phyloP scores from a whole-genome alignment of 2,329 filamentous ascomycete species.

The Diaporthe nobilis region DNA sequence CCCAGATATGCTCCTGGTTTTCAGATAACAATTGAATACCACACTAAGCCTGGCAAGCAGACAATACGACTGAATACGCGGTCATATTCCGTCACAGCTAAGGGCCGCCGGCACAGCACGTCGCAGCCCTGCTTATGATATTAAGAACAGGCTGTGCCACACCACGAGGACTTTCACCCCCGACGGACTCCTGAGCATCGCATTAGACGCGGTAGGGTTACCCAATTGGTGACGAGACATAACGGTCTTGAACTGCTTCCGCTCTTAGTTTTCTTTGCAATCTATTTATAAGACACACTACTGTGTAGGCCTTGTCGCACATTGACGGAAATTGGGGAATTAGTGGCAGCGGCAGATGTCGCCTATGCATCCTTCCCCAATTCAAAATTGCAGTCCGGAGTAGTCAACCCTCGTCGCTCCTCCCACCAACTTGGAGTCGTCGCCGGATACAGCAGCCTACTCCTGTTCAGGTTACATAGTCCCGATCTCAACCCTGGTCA shows the following conservation, averaged over 20 bases:
- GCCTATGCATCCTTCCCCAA: conserved; percentile 9
- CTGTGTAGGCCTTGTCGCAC: conserved; percentile 14
- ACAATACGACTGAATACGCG: neutral
- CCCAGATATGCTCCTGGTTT: neutral
- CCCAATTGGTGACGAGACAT: neutral
- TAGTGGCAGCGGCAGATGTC: neutral
- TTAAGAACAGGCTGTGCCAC: neutral
- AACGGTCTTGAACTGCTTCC: conserved; percentile 1
- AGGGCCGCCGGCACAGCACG: neutral
- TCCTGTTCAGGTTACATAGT: conserved; percentile 27
- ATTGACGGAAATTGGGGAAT: conserved; percentile 20
- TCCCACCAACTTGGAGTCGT: neutral
- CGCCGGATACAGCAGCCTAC: conserved; percentile 1
- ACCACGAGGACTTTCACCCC: neutral
- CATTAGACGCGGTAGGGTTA: conserved; percentile 8
- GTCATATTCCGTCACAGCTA: neutral
- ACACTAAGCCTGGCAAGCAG: neutral
- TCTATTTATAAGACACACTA: conserved; percentile 5
- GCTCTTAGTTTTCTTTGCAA: conserved; percentile 5
- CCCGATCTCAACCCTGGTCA: neutral
- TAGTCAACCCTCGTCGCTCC: neutral
- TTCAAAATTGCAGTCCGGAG: conserved; percentile 4
- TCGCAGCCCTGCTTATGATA: neutral
- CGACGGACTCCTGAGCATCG: neutral
- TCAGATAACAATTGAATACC: neutral